Evolutionary conservation across 1,139 yeast species (phyloP), one percentile per base, ranked within the genome.

Genomic region (Hanseniaspora uvarum): DNA sequence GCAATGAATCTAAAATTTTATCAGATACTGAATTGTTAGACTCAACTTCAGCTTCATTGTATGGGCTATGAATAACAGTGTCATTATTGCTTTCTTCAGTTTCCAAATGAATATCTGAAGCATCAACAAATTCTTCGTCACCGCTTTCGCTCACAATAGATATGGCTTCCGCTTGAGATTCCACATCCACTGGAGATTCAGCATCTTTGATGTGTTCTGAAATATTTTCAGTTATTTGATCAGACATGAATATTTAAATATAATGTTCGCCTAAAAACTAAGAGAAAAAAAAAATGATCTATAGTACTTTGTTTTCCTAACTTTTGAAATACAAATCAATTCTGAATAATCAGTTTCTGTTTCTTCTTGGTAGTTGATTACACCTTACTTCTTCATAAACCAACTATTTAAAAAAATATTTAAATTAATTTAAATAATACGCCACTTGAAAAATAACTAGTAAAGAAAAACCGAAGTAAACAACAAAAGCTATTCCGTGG

Each of bases 51-150:
- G n/a, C 24, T 6, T 26, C 33, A 41, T 12, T 18, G 16, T 28
- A 41, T 10, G 46, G 46, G 16, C 34, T 41, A 12, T 41, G 46
- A 16, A 41, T 28, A 41, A 41, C 46, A 12, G 34, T 28, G 23
- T 31, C 24, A 8, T 44, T 19, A 5, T 31, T 19, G 37, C 8
- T 30, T 23, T 40, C 45, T 10, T 28, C 30, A 12, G 19, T 23
- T 5, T 39, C 43, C 10, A 39, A 14, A 24, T 39, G 26, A 4
- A 39, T 16, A 24, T 39, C 43, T n/a, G 43, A 39, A n/a, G 43
- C 43, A 24, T 39, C 43, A 7, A 39, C 43, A 39, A 14, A 39
- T 10, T 39, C 30, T 6, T 39, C 43, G 19, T 39, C 43, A 2
- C 30, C 43, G 23, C 43, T 39, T 23, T 14, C 31, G 28, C 43